Evolutionary conservation across 352 stramenopile species (phyloP), one percentile per base, ranked within the genome.

Genomic region (Poterioochromonas sp.): DNA sequence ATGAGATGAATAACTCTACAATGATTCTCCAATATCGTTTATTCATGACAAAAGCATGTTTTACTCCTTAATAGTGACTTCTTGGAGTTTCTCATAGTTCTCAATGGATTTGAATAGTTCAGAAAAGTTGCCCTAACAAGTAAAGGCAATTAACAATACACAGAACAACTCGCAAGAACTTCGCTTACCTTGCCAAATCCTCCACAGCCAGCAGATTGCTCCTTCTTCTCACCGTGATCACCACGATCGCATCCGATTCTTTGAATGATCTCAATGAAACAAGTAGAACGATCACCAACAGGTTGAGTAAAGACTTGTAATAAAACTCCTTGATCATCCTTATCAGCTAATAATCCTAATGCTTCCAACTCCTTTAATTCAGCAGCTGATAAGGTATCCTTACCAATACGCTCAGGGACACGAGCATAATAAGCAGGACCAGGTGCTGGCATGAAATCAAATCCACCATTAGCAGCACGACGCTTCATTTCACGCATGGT

Each of bases 241-340:
- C 41, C 63, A 20, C 81, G 90, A 84, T 84, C 92, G 88, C 70
- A 95, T 12, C 91, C 91, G 29, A 96, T 90, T 54, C 90, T 87
- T 83, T 96, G 90, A 77, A 96, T 95, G 85, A 95, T 93, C 83
- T 95, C 90, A 65, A 95, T 89, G 83, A 95, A 95, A 22, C 92
- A 84, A 0, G 91, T 95, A 1, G 90, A 83, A 47, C 89, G 86
- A 79, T 95, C 90, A 22, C 88, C 86, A 8, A 94, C 74, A 26
- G 90, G 89, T 77, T 94, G 92, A 71, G 90, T 96, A 83, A 96
- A 96, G 77, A 96, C 92, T 83, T 96, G 86, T 11, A 93, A 79
- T 62, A 98, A 79, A 34, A 97, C 91, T 49, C 93, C 92, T 83
- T 97, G 90, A 43, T 97, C 91, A 80, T 98, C 93, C 74, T 93